Evolutionary conservation across 1,284 basidiomycete genomes (phyloP).

Genomic region (Neonothopanus nambi): DNA sequence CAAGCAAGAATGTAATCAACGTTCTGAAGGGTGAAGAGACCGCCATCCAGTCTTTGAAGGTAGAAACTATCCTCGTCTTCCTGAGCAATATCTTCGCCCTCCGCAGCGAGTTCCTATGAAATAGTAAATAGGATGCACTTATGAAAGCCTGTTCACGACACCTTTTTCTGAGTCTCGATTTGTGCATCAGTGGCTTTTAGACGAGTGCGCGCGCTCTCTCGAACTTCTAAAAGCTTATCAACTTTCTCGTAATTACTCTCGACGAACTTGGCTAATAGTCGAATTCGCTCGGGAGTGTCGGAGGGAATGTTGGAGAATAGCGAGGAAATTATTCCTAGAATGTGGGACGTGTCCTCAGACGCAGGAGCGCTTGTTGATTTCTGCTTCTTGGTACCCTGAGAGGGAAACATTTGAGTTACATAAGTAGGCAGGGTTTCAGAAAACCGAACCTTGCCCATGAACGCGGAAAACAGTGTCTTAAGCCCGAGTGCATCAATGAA

Average conservation of each 20-base stretch:
- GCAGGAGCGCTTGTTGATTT: conserved; percentile 57
- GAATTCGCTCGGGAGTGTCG: conserved; percentile 79
- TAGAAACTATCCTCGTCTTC: conserved; percentile 83
- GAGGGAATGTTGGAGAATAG: conserved; percentile 88
- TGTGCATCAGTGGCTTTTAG: conserved; percentile 62
- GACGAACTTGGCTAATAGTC: conserved; percentile 92
- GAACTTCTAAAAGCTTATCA: conserved; percentile 88
- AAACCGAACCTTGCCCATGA: conserved; percentile 86
- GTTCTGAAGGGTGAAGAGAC: conserved; percentile 87
- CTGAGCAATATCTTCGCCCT: conserved; percentile 57
- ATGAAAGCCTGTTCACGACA: conserved; percentile 22
- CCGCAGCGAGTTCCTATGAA: conserved; percentile 51
- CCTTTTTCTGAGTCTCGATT: conserved; percentile 69
- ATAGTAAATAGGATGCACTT: not conserved
- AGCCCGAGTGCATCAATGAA: conserved; percentile 90
- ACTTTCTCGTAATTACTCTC: conserved; percentile 90
- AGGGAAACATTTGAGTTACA: conserved; percentile 9
- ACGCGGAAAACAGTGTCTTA: conserved; percentile 84
- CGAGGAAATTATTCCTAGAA: conserved; percentile 86
- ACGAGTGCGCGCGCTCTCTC: conserved; percentile 67
- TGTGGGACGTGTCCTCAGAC: conserved; percentile 84
- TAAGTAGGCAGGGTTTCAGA: not conserved
- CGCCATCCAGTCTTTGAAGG: conserved; percentile 80
- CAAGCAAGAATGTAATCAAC: conserved; percentile 94
- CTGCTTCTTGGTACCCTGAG: conserved; percentile 59